A percentile compares a stretch with the other conserved stretches of the same genome.
Conservation (phyloP, 495 filamentous ascomycete genomes). For the Aspergillus nanangensis region DNA sequence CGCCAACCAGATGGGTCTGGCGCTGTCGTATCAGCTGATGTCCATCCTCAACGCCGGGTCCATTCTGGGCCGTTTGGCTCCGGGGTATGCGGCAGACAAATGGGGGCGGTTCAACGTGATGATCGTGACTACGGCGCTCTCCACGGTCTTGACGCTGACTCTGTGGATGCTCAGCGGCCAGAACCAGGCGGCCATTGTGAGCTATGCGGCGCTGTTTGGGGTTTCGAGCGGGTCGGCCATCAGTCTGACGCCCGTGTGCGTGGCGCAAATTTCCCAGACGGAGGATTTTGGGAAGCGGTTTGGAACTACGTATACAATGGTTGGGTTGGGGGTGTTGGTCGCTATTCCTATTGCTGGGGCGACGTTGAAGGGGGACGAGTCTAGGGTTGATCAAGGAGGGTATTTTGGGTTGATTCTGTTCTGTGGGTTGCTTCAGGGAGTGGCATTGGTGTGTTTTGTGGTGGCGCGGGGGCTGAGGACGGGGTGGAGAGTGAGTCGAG, state of each 20-base stretch:
- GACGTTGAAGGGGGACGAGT: constrained; percentile 6
- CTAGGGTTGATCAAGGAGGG: constrained; percentile 6
- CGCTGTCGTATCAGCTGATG: constrained; percentile 53
- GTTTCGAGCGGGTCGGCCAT: constrained; percentile 26
- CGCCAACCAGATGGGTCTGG: constrained; percentile 8
- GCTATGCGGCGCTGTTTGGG: constrained; percentile 58
- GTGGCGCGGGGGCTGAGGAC: not conserved
- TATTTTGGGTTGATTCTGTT: constrained; percentile 43
- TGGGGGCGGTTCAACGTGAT: constrained; percentile 69
- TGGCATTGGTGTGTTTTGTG: constrained; percentile 18
- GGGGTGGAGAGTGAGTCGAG: not conserved
- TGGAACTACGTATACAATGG: constrained; percentile 9
- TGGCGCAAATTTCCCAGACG: constrained; percentile 35
- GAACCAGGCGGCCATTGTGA: constrained; percentile 42
- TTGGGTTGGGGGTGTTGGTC: constrained; percentile 8
- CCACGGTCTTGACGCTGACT: constrained; percentile 46
- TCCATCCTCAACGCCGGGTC: constrained; percentile 48
- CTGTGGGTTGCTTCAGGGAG: constrained; percentile 23
- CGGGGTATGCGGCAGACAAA: constrained; percentile 61
- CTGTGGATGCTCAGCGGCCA: constrained; percentile 42
- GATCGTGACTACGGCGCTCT: constrained; percentile 44
- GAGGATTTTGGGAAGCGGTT: constrained; percentile 15
- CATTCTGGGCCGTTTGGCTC: constrained; percentile 39
- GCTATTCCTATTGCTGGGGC: constrained; percentile 14
- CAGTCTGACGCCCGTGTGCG: constrained; percentile 20